phyloP scores from a whole-genome alignment of 2,329 filamentous ascomycete species.

The Hansfordia pulvinata region DNA sequence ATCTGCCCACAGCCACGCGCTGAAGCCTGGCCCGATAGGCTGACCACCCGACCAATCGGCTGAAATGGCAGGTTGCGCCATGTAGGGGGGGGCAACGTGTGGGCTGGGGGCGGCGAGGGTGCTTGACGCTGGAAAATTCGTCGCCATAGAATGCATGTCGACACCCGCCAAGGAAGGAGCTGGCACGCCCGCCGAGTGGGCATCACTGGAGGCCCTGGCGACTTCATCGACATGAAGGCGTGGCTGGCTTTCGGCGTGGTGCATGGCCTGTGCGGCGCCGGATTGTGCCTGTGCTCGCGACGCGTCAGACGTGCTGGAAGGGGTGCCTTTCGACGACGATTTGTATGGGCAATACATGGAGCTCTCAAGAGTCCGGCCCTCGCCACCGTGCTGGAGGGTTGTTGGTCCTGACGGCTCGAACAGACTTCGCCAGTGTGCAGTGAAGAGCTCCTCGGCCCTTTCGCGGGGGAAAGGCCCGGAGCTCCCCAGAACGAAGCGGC shows the following conservation, averaged over 20 bases:
- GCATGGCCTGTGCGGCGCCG: too few relatives aligned
- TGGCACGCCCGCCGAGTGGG: neutral
- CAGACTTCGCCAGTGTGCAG: neutral
- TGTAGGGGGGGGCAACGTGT: constrained; percentile 1
- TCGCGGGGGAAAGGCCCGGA: constrained; percentile 11
- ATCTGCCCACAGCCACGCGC: constrained; percentile 21
- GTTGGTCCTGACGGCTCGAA: too few relatives aligned
- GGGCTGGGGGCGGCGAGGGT: neutral
- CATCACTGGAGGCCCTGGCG: neutral
- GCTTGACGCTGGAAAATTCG: neutral
- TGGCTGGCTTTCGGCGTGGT: too few relatives aligned
- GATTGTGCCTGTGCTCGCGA: too few relatives aligned
- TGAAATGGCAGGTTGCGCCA: constrained; percentile 1
- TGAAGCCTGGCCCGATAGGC: constrained; percentile 7
- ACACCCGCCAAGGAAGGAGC: neutral
- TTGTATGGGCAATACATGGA: too few relatives aligned
- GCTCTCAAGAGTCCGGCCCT: too few relatives aligned
- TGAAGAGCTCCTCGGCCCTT: constrained; percentile 11
- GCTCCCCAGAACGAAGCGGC: constrained; percentile 14
- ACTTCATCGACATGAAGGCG: too few relatives aligned
- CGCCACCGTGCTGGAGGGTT: too few relatives aligned
- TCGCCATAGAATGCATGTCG: too few relatives aligned
- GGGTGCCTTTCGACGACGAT: too few relatives aligned
- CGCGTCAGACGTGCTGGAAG: too few relatives aligned
- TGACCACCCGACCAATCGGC: constrained; percentile 1